phyloP scores from a whole-genome alignment of 768 basidiomycete species.

The Lactarius hatsudake region DNA sequence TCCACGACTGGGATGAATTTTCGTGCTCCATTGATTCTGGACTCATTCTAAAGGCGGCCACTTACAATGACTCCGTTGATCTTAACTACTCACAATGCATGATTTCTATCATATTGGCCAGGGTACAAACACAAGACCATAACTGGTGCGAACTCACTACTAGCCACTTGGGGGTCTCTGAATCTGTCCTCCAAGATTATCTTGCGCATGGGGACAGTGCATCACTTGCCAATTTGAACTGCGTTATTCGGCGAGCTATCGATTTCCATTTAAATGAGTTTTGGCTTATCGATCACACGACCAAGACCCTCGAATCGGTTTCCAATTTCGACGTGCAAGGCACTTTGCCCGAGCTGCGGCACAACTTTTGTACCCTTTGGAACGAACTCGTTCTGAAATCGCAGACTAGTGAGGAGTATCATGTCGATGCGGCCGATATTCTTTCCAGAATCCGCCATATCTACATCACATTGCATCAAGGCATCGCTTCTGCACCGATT shows the following conservation, averaged over 20 bases:
- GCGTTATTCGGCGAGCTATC: no score
- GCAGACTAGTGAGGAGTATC: no score
- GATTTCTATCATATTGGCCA: background rate
- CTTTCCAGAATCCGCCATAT: background rate
- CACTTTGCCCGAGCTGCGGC: background rate
- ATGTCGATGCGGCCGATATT: no score
- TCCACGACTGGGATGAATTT: no score
- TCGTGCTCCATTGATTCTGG: no score
- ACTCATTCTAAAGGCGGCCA: no score
- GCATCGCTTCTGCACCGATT: no score
- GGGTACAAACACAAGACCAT: background rate
- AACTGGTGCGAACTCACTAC: conserved; percentile 3
- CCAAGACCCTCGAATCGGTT: background rate
- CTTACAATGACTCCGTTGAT: no score
- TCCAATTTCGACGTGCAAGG: background rate
- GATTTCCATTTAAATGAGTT: background rate
- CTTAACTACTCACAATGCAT: background rate
- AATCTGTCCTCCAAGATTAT: background rate
- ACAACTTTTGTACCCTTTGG: no score
- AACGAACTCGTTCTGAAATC: no score
- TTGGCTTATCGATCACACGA: background rate
- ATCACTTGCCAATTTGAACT: conserved; percentile 4
- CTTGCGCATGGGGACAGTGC: background rate
- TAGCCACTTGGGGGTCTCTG: background rate
- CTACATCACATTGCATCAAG: no score